These are phyloP conservation scores for Fusarium stilboides DNA, from an alignment of 2,329 filamentous ascomycete genomes.

Conservation along the genomic window DNA sequence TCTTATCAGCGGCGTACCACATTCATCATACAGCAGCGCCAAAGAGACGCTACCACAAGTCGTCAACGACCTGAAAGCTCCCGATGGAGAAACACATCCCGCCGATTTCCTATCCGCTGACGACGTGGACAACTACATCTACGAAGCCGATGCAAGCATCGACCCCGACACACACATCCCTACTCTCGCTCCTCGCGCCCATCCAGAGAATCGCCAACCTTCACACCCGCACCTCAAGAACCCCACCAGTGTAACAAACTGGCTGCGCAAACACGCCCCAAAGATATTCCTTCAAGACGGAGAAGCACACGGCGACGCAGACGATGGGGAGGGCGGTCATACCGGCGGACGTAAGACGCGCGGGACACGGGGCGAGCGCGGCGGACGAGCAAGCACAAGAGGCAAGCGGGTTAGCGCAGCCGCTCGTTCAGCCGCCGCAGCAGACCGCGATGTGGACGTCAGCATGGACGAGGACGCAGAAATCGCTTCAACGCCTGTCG, in stretches of 20 bases:
- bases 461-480: conserved; percentile 60
- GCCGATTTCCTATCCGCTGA: conserved; percentile 77
- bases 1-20: conserved; percentile 68
- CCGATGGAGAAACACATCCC: conserved; percentile 69
- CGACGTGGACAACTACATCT: conserved; percentile 82
- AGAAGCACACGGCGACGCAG: conserved; percentile 57
- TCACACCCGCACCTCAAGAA: conserved; percentile 70
- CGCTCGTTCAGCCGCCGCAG: conserved; percentile 43
- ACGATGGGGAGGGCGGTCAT: conserved; percentile 52
- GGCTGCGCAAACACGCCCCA: conserved; percentile 88
- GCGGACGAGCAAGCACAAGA: conserved; percentile 59
- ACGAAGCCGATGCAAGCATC: conserved; percentile 71
- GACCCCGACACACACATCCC: conserved; percentile 62
- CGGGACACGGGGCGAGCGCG: conserved; percentile 53
- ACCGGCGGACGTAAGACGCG: conserved; percentile 56
- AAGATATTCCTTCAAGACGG: conserved; percentile 88
- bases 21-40: conserved; percentile 67
- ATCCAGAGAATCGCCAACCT: conserved; percentile 56
- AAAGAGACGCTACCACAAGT: conserved; percentile 75
- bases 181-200: conserved; percentile 67
- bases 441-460: conserved; percentile 52
- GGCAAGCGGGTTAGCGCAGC: conserved; percentile 55
- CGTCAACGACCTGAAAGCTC: conserved; percentile 64
- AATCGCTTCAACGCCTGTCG: conserved; percentile 53
- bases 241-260: conserved; percentile 94